A percentile compares a stretch with the other conserved stretches of the same genome.
Conservation (phyloP, 768 basidiomycete genomes). For the Kwoniella europaea region DNA sequence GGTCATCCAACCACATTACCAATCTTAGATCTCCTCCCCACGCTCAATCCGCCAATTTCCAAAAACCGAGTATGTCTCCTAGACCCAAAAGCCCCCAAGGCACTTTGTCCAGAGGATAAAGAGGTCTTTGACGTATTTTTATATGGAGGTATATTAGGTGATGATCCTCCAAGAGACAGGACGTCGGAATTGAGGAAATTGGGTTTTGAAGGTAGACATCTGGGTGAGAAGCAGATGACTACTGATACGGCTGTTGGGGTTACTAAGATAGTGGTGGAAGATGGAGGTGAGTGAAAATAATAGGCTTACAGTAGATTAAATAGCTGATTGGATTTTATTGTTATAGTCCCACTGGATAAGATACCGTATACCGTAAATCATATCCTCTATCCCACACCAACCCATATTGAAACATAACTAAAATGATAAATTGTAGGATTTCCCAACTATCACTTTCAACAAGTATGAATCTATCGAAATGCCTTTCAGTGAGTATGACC, state of each 20-base stretch:
- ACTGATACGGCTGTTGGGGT: slow-evolving; percentile 96
- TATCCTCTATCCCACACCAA: too few species aligned
- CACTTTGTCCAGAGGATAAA: slow-evolving; percentile 76
- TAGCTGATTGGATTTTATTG: not conserved
- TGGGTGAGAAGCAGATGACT: slow-evolving; percentile 94
- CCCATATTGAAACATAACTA: not conserved
- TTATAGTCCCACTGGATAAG: slow-evolving; percentile 66
- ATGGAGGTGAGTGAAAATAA: slow-evolving; percentile 67
- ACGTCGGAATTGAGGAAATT: slow-evolving; percentile 83
- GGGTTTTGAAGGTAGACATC: slow-evolving; percentile 83
- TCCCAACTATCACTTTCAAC: slow-evolving; percentile 88
- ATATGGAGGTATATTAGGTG: slow-evolving; percentile 77
- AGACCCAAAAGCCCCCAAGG: slow-evolving; percentile 82
- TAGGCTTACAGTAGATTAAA: too few species aligned
- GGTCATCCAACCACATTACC: slow-evolving; percentile 60
- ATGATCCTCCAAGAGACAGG: slow-evolving; percentile 93
- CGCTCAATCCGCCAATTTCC: slow-evolving; percentile 63
- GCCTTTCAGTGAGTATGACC: slow-evolving; percentile 79
- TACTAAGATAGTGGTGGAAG: slow-evolving; percentile 78
- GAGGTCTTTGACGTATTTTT: slow-evolving; percentile 83
- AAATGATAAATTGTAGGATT: slow-evolving; percentile 65
- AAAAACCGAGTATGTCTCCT: slow-evolving; percentile 80
- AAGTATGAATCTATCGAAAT: slow-evolving; percentile 91
- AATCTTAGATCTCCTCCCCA: slow-evolving; percentile 61
- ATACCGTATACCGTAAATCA: slow-evolving; percentile 61